Evolutionary conservation across 2,329 filamentous ascomycete species (phyloP), one percentile per base, ranked within the genome.

Genomic region (Arthrobotrys iridis): DNA sequence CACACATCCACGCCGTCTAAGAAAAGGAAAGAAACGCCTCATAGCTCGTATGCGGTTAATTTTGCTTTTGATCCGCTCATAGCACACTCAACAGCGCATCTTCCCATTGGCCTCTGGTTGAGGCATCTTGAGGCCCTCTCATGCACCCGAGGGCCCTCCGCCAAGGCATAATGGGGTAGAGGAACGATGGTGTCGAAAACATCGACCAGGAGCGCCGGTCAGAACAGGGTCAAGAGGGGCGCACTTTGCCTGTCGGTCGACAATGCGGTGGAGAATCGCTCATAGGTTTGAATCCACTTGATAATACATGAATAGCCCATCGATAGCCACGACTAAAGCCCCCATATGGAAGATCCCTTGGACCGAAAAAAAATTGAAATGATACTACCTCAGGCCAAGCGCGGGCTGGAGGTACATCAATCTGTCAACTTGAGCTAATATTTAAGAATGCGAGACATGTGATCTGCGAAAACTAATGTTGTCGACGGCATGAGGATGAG

Each of bases 401-500:
- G n/a, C n/a, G n/a, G n/a, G n/a, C n/a, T n/a, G n/a, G n/a, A n/a
- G n/a, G n/a, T n/a, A n/a, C n/a, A n/a, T n/a, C n/a, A n/a, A n/a
- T 8, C 30, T 22, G 30, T 37, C 28, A 20, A 18, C n/a, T n/a
- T n/a, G 20, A 24, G 26, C n/a, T n/a, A n/a, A 15, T 15, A 58
- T 68, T 68, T 41, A 43, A 68, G 52, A 50, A 60, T 66, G 20
- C 50, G 33, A 67, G 64, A 68, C 52, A 59, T 5, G 33, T 26
- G 33, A 28, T 11, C 13, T 13, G 37, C 45, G 60, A 43, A n/a
- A n/a, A 59, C 13, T 18, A 11, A 15, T 18, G 10, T 28, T 45
- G 48, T 55, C 30, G 30, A 15, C 50, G 11, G 30, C 10, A 35
- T 22, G 50, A 30, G 15, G 8, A 37, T 37, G 28, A 37, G 50